These are phyloP conservation scores for Podosphaera leucotricha DNA, from an alignment of 2,329 filamentous ascomycete genomes.

Conservation along the genomic window DNA sequence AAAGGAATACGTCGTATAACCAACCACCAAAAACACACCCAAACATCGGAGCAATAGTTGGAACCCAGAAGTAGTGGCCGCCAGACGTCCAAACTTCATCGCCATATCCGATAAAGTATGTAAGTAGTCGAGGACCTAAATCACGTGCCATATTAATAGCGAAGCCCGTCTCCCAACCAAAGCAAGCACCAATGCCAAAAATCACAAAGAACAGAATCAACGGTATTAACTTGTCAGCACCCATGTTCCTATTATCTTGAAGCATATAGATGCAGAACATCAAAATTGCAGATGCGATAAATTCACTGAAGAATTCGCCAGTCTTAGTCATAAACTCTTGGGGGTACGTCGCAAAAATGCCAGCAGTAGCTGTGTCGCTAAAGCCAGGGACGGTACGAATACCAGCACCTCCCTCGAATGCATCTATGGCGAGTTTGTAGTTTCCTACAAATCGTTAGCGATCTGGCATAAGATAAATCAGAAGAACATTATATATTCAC, in stretches of 20 bases:
- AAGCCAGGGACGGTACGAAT: constrained; percentile 33
- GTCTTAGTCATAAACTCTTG: constrained; percentile 36
- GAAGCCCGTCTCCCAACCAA: constrained; percentile 57
- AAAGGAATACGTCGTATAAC: constrained; percentile 41
- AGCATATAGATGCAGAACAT: constrained; percentile 53
- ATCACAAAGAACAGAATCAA: constrained; percentile 47
- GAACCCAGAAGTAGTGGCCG: constrained; percentile 51
- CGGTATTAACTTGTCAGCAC: constrained; percentile 30
- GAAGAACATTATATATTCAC: constrained; percentile 1
- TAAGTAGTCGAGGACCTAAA: constrained; percentile 41
- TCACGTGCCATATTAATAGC: constrained; percentile 53
- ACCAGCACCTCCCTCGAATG: constrained; percentile 35
- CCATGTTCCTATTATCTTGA: constrained; percentile 29
- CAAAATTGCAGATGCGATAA: constrained; percentile 40
- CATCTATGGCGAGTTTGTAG: constrained; percentile 40
- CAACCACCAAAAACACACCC: constrained; percentile 41
- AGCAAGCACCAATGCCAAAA: constrained; percentile 50
- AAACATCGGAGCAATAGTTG: constrained; percentile 47
- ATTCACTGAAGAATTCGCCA: constrained; percentile 49
- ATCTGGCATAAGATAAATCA: background rate
- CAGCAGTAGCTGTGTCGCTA: constrained; percentile 26
- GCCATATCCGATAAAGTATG: constrained; percentile 45
- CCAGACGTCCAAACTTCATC: constrained; percentile 42
- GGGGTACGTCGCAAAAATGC: constrained; percentile 54
- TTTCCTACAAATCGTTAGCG: constrained; percentile 21